Evolutionary conservation across 345 rosid genomes (phyloP).

Genomic region (Mangifera indica): DNA sequence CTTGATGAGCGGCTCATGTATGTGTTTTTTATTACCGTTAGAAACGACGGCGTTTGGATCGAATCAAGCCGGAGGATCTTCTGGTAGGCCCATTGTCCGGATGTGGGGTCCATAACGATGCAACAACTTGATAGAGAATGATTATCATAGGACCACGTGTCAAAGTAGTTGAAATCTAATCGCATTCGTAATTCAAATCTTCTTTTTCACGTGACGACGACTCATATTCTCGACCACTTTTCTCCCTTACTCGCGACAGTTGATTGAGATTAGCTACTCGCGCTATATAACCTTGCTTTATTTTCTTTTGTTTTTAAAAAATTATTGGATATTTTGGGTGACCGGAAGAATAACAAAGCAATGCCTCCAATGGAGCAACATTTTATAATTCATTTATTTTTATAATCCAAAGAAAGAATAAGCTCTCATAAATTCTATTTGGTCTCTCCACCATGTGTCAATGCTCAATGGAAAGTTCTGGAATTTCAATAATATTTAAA

Average conservation of each 20-base stretch:
- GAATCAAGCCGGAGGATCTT: neutral
- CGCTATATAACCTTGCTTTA: neutral
- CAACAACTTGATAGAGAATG: neutral
- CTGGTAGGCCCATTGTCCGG: neutral
- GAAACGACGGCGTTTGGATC: neutral
- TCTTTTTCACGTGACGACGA: slow-evolving; percentile 2
- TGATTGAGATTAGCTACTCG: neutral
- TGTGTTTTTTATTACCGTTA: neutral
- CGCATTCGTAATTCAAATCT: neutral
- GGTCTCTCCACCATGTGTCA: too few species aligned
- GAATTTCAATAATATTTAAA: too few species aligned
- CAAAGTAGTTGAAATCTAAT: neutral
- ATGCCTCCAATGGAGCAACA: slow-evolving; percentile 1
- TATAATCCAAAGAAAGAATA: neutral
- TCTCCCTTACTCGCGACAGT: neutral
- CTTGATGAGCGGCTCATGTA: too few species aligned
- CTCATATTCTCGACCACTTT: neutral
- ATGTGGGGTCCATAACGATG: neutral
- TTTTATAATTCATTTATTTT: neutral
- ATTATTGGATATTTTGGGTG: neutral
- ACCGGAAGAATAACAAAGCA: neutral
- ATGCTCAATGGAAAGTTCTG: too few species aligned
- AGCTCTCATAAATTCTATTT: neutral
- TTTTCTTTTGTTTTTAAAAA: too few species aligned
- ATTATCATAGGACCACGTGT: slow-evolving; percentile 20